Base-by-base conservation (phyloP, 768 basidiomycete species). In the Strobilomyces confusus region DNA sequence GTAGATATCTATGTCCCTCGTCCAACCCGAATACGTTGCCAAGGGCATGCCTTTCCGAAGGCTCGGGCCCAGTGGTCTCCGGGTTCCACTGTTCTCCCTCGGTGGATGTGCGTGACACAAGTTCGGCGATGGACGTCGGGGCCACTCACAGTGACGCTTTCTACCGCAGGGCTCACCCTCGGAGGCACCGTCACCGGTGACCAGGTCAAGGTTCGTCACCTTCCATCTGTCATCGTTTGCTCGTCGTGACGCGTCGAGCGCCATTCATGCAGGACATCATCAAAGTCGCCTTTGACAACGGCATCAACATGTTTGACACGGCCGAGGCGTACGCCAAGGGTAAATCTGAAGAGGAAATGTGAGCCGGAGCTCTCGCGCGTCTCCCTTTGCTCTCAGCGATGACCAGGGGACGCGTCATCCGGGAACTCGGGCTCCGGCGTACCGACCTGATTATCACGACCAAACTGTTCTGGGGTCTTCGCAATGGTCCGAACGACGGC, bases 251-350 rank as follows among this genome's bases (percentile, higher is more conserved):
- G 22, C 29, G 1, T n/a, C 5, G 19, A 33, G 11, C 6, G 15
- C 23, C 7, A 20, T 51, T 3, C 9, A 32, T 6, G 29, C 36
- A 55, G 54, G 54, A 55, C 8, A 55, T 55, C 17, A 29, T 54
- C 52, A 40, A 33, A 29, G 52, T 55, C 13, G 52, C 54, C 19
- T 45, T 45, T 26, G 52, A 55, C 25, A 54, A 55, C 23, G 54
- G 52, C 5, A 54, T 54, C 51, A 55, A 54, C 44, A 55, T 55
- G 52, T 55, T 55, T 12, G 44, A 55, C 26, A 55, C 54, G 26
- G 54, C 43, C 4, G 43, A 54, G 52, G 54, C 43, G 4, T 54
- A 55, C 1, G 51, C 51, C 52, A 54, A 33, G 30, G 52, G 51
- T 8, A 44, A 8, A 33, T 55, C 51, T 13, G 51, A 54, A 23